phyloP scores from a whole-genome alignment of 805 yeast genomes.

The Schwanniomyces sp. region DNA sequence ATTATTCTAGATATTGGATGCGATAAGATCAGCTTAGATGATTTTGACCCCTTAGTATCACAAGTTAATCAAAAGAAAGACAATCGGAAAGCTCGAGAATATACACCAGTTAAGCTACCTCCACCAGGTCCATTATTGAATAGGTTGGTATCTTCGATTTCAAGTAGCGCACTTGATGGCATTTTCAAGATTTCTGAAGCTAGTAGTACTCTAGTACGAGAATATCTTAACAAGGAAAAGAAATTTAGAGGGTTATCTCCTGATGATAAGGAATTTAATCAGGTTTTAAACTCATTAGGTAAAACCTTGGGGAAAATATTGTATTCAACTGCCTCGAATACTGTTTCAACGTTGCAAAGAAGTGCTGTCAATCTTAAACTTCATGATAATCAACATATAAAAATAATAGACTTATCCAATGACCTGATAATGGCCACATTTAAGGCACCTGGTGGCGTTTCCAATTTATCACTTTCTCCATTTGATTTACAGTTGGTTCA shows the following conservation, averaged over 20 bases:
- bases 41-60: constrained; percentile 11
- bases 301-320: constrained; percentile 31
- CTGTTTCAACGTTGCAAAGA: constrained; percentile 23
- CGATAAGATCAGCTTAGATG: constrained; percentile 2
- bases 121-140: constrained; percentile 48
- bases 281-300: constrained; percentile 28
- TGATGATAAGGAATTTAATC: constrained; percentile 16
- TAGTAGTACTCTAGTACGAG: constrained; percentile 44
- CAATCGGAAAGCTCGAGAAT: constrained; percentile 5
- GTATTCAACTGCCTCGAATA: constrained; percentile 32
- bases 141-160: constrained; percentile 47
- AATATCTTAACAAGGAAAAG: constrained; percentile 27
- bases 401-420: constrained; percentile 48
- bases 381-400: constrained; percentile 38
- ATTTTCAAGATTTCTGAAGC: constrained; percentile 48
- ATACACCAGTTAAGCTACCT: constrained; percentile 49
- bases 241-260: constrained; percentile 3
- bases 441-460: constrained; percentile 62
- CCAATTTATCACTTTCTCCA: constrained; percentile 60
- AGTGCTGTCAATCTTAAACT: constrained; percentile 18
- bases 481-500: constrained; percentile 58
- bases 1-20: constrained; percentile 18
- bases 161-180: constrained; percentile 55
- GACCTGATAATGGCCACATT: constrained; percentile 42
- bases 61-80: not conserved